phyloP scores from a whole-genome alignment of 768 basidiomycete genomes.

The Lactarius vividus region DNA sequence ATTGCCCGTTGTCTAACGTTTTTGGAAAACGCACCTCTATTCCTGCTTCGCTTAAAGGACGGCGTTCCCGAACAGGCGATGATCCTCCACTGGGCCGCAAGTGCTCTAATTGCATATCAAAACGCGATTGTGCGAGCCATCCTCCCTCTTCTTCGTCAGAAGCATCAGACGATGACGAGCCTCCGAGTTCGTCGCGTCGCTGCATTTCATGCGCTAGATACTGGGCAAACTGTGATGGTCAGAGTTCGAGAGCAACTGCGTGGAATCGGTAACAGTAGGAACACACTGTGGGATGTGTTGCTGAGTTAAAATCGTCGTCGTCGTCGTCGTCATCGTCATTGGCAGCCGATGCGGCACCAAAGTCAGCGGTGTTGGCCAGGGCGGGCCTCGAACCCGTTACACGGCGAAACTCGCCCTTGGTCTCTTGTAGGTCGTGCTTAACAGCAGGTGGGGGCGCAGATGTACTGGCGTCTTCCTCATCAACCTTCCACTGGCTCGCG shows the following conservation, averaged over 20 bases:
- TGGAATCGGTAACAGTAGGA: constrained; percentile 7
- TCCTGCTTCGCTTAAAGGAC: constrained; percentile 34
- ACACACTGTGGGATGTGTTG: constrained; percentile 46
- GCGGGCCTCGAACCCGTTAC: constrained; percentile 42
- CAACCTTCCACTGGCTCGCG: constrained; percentile 59
- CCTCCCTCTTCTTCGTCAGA: constrained; percentile 70
- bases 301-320: constrained; percentile 44
- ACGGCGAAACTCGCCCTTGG: constrained; percentile 59
- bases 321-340: constrained; percentile 47
- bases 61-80: constrained; percentile 31
- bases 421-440: constrained; percentile 29
- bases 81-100: constrained; percentile 29
- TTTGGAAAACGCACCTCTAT: constrained; percentile 31
- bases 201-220: constrained; percentile 77
- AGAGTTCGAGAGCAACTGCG: neutral
- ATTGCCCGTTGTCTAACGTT: neutral
- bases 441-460: constrained; percentile 18
- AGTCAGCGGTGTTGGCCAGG: constrained; percentile 60
- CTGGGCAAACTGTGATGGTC: constrained; percentile 60
- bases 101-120: constrained; percentile 39
- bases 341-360: constrained; percentile 49
- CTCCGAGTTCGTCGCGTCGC: constrained; percentile 54
- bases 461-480: constrained; percentile 44
- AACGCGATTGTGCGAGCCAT: constrained; percentile 79
- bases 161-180: constrained; percentile 44